Evolutionary conservation across 2,329 filamentous ascomycete genomes (phyloP).

Genomic region (Fusarium cicatricum): DNA sequence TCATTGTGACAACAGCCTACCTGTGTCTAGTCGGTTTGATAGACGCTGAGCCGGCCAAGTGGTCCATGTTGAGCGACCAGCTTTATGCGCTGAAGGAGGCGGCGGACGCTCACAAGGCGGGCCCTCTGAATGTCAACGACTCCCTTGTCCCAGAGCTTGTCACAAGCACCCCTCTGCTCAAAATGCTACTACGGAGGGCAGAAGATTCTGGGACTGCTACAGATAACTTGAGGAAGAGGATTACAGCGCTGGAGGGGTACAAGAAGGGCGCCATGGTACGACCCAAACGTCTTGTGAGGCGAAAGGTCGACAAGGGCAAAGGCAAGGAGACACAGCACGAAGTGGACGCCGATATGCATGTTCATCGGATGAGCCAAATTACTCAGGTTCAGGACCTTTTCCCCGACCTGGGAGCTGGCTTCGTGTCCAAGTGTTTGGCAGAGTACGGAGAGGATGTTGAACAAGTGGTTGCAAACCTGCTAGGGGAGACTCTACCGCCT

Average conservation of each 20-base stretch:
- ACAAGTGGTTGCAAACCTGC: slow-evolving; percentile 79
- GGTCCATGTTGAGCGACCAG: slow-evolving; percentile 81
- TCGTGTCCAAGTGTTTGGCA: slow-evolving; percentile 80
- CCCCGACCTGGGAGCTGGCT: slow-evolving; percentile 83
- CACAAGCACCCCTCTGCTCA: slow-evolving; percentile 79
- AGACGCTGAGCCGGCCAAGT: slow-evolving; percentile 71
- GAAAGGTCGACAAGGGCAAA: slow-evolving; percentile 74
- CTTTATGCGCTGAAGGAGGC: slow-evolving; percentile 81
- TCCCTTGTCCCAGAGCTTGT: slow-evolving; percentile 85
- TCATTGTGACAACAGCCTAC: slow-evolving; percentile 77
- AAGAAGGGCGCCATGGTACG: slow-evolving; percentile 62
- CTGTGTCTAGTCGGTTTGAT: slow-evolving; percentile 77
- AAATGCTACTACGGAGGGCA: slow-evolving; percentile 65
- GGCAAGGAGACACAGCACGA: slow-evolving; percentile 52
- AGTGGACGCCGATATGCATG: slow-evolving; percentile 64
- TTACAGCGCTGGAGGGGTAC: slow-evolving; percentile 67
- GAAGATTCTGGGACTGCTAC: slow-evolving; percentile 59
- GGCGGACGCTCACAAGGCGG: slow-evolving; percentile 69
- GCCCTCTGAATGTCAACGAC: slow-evolving; percentile 65
- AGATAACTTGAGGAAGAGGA: slow-evolving; percentile 65
- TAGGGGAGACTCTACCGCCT: slow-evolving; percentile 78
- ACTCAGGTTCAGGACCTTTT: slow-evolving; percentile 95
- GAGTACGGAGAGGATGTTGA: slow-evolving; percentile 82
- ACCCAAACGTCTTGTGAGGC: slow-evolving; percentile 59
- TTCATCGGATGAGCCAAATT: slow-evolving; percentile 85